These are phyloP conservation scores for Cryptococcus sp. DNA, from an alignment of 1,284 basidiomycete genomes.

Conservation along the genomic window DNA sequence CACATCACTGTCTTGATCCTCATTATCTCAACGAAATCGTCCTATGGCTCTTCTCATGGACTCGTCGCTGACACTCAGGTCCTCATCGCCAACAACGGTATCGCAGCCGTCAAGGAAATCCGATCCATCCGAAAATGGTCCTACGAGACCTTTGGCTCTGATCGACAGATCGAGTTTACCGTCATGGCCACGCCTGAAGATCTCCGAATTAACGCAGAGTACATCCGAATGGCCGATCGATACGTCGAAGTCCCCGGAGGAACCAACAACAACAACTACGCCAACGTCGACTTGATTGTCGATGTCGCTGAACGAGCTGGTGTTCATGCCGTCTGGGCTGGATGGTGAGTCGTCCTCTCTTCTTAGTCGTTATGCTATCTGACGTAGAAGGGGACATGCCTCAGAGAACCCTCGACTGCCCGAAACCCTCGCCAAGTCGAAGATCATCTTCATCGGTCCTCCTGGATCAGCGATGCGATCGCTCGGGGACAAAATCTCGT, in stretches of 20 bases:
- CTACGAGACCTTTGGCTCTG: constrained; percentile 97
- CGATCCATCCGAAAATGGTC: constrained; percentile 99
- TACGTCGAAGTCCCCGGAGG: constrained; percentile 99
- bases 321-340: constrained; percentile 99
- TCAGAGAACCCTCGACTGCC: constrained; percentile 99
- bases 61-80: constrained; percentile 49
- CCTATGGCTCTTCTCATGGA: no score
- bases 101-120: constrained; percentile 99
- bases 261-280: constrained; percentile 99
- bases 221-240: constrained; percentile 99
- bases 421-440: constrained; percentile 84
- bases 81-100: constrained; percentile 96
- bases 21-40: background rate
- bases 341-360: constrained; percentile 65
- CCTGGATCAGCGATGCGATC: constrained; percentile 99
- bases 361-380: background rate
- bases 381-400: constrained; percentile 83
- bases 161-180: constrained; percentile 94
- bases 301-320: constrained; percentile 96
- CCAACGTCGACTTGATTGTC: constrained; percentile 98
- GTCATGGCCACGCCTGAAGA: constrained; percentile 99
- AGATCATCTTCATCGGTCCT: constrained; percentile 98
- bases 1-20: background rate
- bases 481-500: constrained; percentile 98
- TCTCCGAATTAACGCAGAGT: constrained; percentile 92